Conservation (phyloP, 2,329 filamentous ascomycete species). For the Ophiostoma piceae region DNA sequence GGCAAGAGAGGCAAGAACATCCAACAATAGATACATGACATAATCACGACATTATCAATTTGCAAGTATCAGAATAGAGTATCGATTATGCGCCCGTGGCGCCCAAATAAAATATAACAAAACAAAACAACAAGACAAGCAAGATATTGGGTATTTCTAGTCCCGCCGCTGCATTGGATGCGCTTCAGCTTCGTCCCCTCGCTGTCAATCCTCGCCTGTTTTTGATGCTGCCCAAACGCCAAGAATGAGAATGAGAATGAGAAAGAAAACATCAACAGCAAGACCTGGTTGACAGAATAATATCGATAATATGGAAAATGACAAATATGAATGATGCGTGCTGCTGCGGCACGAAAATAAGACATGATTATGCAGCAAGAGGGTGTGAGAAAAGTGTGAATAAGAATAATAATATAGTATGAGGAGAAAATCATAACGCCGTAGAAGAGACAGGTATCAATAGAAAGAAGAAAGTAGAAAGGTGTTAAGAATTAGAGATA, state of each 20-base stretch:
- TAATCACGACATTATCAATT: neutral
- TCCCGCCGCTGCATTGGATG: neutral
- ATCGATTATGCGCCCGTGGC: neutral
- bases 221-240: neutral
- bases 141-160: neutral
- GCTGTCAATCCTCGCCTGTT: neutral
- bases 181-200: neutral
- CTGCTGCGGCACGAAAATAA: neutral
- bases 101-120: neutral
- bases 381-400: neutral
- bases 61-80: neutral
- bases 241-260: neutral
- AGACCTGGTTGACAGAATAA: neutral
- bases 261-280: slow-evolving; percentile 8
- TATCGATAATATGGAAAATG: neutral
- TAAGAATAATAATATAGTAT: neutral
- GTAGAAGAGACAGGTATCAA: neutral
- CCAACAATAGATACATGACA: neutral
- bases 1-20: neutral
- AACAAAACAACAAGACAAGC: slow-evolving; percentile 8
- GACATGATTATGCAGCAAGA: neutral
- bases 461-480: neutral
- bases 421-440: neutral
- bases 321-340: neutral
- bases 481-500: neutral